These are phyloP conservation scores for Colletotrichum cordylinicola DNA, from an alignment of 2,329 filamentous ascomycete species.

Conservation along the genomic window DNA sequence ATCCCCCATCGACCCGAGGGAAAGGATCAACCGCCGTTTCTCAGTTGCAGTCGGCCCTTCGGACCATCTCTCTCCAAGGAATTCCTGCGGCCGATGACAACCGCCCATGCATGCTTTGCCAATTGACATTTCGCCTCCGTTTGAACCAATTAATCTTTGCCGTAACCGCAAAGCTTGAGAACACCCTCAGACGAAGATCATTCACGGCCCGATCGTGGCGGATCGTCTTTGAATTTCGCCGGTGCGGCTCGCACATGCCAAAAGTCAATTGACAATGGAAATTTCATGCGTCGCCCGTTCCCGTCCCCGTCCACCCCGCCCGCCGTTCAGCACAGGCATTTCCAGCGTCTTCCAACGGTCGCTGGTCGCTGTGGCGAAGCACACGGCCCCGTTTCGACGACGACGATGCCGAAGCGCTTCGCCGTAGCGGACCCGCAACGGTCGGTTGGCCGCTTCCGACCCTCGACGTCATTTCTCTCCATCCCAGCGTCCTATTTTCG, in stretches of 20 bases:
- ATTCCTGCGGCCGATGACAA: neutral
- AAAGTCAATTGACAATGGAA: neutral
- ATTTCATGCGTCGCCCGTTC: neutral
- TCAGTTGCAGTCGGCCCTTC: neutral
- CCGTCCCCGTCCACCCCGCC: neutral
- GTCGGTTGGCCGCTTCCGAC: neutral
- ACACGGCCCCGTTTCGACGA: conserved; percentile 10
- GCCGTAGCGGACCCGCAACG: conserved; percentile 1
- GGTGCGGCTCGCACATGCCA: neutral
- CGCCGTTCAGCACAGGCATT: neutral
- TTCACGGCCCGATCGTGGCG: neutral
- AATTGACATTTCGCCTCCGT: neutral
- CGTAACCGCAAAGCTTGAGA: neutral
- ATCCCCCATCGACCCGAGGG: neutral
- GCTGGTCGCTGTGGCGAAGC: neutral
- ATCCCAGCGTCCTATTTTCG: neutral
- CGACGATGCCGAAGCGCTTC: conserved; percentile 8
- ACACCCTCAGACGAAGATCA: neutral
- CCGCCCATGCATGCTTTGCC: neutral
- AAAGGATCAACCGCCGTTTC: neutral
- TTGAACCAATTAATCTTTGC: neutral
- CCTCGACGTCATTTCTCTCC: conserved; percentile 15
- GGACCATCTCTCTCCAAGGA: neutral
- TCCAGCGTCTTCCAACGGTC: neutral
- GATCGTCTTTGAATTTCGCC: neutral